Base-by-base conservation (phyloP, 768 basidiomycete genomes). In the Daedaleopsis sinensis region DNA sequence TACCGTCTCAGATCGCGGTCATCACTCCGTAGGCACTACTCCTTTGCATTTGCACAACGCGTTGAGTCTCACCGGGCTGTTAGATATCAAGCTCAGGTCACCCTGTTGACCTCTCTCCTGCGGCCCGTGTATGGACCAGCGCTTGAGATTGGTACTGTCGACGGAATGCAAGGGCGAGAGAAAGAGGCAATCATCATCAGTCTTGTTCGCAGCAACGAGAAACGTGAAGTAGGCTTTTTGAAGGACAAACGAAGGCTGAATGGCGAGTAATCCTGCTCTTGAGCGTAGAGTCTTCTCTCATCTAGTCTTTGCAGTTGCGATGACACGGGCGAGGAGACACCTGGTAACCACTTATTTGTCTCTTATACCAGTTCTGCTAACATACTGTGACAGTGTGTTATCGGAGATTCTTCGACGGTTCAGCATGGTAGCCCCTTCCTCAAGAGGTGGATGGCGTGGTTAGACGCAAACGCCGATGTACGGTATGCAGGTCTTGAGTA, bases 111-210 rank as follows among this genome's bases (percentile, higher is more conserved):
- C 0, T 87, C 89, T 0, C 77, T 94, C 46, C 77, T 99, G 19
- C 85, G 90, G 23, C 86, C 89, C 0, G 71, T 77, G n/a, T 82
- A 91, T 67, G 90, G 90, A 0, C 72, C 79, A 0, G 77, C 78
- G 24, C 81, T 98, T 0, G 95, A 98, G 66, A 93, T 97, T 47
- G 97, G 96, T 1, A 93, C 91, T 0, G 95, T 98, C 1, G 97
- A 98, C 70, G 94, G 95, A 0, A 92, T 98, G 88, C 97, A 99
- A 78, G 96, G 96, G 0, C 85, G 97, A 52, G 96, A 99, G 73
- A 94, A 94, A 66, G 94, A 98, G 56, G 94, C 94, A 0, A 86
- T 98, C 42, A 85, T 98, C 23, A 91, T 99, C 55, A 93, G 87
- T 65, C 83, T 99, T 4, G 97, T 98, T 1, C 82, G 97, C 24